Evolutionary conservation across 768 basidiomycete genomes (phyloP).

Genomic region (Naematelia aurantialba): DNA sequence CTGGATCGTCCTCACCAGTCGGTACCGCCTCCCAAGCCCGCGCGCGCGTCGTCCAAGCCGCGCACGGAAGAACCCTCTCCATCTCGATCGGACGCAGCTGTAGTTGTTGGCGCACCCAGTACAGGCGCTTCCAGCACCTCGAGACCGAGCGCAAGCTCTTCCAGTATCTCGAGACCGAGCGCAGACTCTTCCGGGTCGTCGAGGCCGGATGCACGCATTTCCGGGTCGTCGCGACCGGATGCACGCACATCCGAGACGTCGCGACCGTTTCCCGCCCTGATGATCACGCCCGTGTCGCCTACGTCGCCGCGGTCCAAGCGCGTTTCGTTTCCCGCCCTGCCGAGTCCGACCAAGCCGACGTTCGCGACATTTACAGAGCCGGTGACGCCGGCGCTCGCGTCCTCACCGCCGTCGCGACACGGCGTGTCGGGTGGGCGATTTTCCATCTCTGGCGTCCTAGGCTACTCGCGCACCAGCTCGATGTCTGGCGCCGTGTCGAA

Average conservation of each 20-base stretch:
- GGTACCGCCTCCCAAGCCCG: background rate
- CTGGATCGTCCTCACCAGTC: constrained; percentile 3
- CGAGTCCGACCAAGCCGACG: constrained; percentile 32
- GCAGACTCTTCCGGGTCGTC: background rate
- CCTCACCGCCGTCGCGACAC: constrained; percentile 26
- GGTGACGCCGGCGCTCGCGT: constrained; percentile 24
- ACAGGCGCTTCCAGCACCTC: too few species aligned
- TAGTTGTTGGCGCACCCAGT: too few species aligned
- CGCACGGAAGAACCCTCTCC: background rate
- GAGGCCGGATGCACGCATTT: background rate
- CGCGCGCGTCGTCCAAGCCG: background rate
- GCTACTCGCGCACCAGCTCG: constrained; percentile 20
- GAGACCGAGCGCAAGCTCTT: constrained; percentile 3
- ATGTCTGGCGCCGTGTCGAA: constrained; percentile 28
- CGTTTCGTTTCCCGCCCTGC: constrained; percentile 31
- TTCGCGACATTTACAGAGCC: constrained; percentile 38
- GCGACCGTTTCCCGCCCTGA: constrained; percentile 14
- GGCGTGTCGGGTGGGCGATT: constrained; percentile 31
- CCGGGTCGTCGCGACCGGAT: too few species aligned
- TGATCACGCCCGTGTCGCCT: constrained; percentile 29
- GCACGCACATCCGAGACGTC: background rate
- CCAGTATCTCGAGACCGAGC: background rate
- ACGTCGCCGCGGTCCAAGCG: constrained; percentile 9
- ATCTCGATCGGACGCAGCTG: too few species aligned
- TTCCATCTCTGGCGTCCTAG: constrained; percentile 41